Conservation (phyloP, 192 early-diverging fungal species). For the Entrophospora sp. region DNA sequence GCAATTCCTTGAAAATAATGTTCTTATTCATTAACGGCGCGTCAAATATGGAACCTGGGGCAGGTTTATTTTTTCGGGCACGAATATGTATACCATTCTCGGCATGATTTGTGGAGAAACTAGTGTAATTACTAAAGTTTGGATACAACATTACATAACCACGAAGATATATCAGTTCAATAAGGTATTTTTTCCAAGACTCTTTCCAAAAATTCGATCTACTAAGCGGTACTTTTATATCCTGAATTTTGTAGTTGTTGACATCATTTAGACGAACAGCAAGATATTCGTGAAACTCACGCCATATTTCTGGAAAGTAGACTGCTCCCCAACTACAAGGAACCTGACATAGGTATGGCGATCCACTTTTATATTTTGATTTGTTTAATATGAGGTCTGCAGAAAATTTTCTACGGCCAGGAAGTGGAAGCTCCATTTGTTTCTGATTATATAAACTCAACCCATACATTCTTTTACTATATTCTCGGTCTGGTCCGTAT, state of each 20-base stretch:
- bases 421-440: conserved; percentile 38
- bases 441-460: conserved; percentile 51
- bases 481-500: conserved; percentile 30
- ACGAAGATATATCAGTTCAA: conserved; percentile 52
- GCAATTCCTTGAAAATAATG: conserved; percentile 36
- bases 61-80: conserved; percentile 24
- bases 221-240: conserved; percentile 44
- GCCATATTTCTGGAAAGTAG: conserved; percentile 54
- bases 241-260: conserved; percentile 30
- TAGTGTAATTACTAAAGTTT: conserved; percentile 47
- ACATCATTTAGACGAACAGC: conserved; percentile 37
- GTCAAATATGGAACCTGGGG: conserved; percentile 36
- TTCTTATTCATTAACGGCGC: conserved; percentile 50
- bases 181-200: conserved; percentile 55
- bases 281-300: conserved; percentile 50
- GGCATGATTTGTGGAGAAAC: conserved; percentile 54
- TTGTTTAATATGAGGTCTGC: conserved; percentile 36
- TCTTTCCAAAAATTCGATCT: conserved; percentile 51
- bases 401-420: conserved; percentile 42
- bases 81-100: conserved; percentile 52
- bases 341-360: conserved; percentile 46
- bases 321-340: conserved; percentile 59
- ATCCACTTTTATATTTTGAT: conserved; percentile 31
- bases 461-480: conserved; percentile 38
- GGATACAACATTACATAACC: conserved; percentile 57